phyloP scores from a whole-genome alignment of 1,284 basidiomycete species.

The Cryptococcus sp. region DNA sequence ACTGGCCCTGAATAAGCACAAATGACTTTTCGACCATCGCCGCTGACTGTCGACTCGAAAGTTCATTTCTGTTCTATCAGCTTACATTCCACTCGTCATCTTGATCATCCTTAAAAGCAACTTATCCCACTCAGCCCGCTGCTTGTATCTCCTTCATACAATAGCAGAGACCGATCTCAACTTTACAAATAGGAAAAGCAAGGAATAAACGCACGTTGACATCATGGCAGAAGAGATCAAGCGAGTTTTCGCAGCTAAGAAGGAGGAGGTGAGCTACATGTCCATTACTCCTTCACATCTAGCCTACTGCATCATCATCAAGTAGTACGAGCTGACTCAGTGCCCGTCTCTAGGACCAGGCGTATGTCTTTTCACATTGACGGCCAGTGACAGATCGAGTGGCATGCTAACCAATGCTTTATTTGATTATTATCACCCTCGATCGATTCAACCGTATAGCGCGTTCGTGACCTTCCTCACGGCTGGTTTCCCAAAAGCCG shows the following conservation, averaged over 20 bases:
- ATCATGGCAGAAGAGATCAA: conserved; percentile 72
- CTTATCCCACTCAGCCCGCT: too few relatives aligned
- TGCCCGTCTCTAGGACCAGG: conserved; percentile 14
- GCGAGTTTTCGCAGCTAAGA: conserved; percentile 71
- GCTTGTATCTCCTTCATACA: neutral
- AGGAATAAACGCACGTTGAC: neutral
- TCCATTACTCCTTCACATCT: neutral
- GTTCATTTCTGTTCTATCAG: too few relatives aligned
- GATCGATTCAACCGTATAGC: conserved; percentile 56
- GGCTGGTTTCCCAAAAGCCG: conserved; percentile 77
- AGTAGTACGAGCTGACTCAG: too few relatives aligned
- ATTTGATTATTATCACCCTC: too few relatives aligned
- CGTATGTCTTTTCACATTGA: conserved; percentile 12
- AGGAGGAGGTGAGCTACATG: conserved; percentile 61
- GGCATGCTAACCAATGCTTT: too few relatives aligned
- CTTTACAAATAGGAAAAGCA: conserved; percentile 1
- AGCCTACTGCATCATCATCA: too few relatives aligned
- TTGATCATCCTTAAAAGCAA: neutral
- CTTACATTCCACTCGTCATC: neutral
- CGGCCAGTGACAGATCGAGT: neutral
- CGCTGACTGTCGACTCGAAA: too few relatives aligned
- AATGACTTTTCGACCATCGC: too few relatives aligned
- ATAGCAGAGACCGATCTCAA: neutral
- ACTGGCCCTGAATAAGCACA: too few relatives aligned
- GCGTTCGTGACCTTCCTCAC: conserved; percentile 88